Conservation (phyloP, 202 grass and related monocot species). For the Dendrocalamus latiflorus region DNA sequence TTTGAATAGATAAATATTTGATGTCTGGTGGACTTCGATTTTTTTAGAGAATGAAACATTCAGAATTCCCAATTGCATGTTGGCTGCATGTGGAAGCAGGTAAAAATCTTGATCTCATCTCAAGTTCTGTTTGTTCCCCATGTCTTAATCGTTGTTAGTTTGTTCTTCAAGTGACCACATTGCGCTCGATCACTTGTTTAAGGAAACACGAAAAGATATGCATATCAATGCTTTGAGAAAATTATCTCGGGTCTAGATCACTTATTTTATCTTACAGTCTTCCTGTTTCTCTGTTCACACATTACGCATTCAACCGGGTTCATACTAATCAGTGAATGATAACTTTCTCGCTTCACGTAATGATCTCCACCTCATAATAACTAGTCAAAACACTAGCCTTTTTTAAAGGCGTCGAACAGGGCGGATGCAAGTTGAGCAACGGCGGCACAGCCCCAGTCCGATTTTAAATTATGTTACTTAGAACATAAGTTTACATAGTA, state of each 20-base stretch:
- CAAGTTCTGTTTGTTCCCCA: background rate
- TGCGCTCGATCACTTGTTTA: background rate
- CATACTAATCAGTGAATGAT: slow-evolving; percentile 14
- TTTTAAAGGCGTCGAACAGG: too few species aligned
- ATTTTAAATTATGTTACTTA: too few species aligned
- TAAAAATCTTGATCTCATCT: slow-evolving; percentile 8
- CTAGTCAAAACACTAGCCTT: slow-evolving; percentile 43
- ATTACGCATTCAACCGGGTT: slow-evolving; percentile 28
- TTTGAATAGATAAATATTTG: background rate
- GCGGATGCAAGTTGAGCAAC: too few species aligned
- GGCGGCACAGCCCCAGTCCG: too few species aligned
- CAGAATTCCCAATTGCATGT: background rate
- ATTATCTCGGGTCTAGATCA: slow-evolving; percentile 27
- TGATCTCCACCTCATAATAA: slow-evolving; percentile 29
- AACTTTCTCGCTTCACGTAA: slow-evolving; percentile 24
- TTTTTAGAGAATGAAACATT: slow-evolving; percentile 3
- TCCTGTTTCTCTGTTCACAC: slow-evolving; percentile 5
- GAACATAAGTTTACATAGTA: too few species aligned
- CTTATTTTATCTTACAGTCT: slow-evolving; percentile 2
- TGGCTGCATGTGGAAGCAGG: slow-evolving; percentile 27
- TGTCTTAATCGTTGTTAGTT: background rate
- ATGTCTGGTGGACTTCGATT: background rate
- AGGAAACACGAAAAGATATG: background rate
- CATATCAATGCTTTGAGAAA: slow-evolving; percentile 22
- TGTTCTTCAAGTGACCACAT: background rate